Base-by-base conservation (phyloP, 2,329 filamentous ascomycete genomes). In the Amphichorda felina region DNA sequence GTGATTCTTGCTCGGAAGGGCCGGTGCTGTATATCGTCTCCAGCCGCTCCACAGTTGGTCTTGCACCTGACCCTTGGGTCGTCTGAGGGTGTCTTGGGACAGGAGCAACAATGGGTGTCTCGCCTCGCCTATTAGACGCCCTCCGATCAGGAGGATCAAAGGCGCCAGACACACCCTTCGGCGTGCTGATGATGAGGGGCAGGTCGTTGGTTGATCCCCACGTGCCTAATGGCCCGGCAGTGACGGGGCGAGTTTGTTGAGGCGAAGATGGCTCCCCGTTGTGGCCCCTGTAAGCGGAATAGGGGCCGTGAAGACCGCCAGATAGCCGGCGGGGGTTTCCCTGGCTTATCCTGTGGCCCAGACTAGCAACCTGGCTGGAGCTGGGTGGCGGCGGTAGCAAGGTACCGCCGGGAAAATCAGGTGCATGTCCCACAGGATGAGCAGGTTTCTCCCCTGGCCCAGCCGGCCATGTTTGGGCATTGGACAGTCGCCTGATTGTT, bases 161-260 rank as follows among this genome's bases (percentile, higher is more conserved):
- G 1, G 64, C 68, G 3, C 72, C 72, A 0, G 61, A 56, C 8
- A 75, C 61, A 13, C 72, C 72, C 8, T 55, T 63, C 1, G 72
- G 72, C 4, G 72, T 76, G 50, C 72, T 76, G 49, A 77, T 75
- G 36, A 76, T 76, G 18, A 76, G 57, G 4, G 72, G 71, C 36
- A 67, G 64, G 26, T 75, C 70, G 18, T 67, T 46, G 14, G 51
- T 45, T 2, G 42, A 35, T 10, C 40, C 41, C 56, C 36, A 41
- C 3, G 34, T 34, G 10, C 24, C 15, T 30, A 32, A 27, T 24
- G 47, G 25, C 40, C 40, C 9, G 41, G 41, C 24, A 13, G 26
- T 13, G 11, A 8, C 24, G 10, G 33, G 14, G n/a, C 14, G 22
- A 17, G 22, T 13, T 19, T 29, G 27, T n/a, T 29, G 27, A 7